phyloP scores from a whole-genome alignment of 371 early-diverging fungal genomes.

The Mucor piriformis region DNA sequence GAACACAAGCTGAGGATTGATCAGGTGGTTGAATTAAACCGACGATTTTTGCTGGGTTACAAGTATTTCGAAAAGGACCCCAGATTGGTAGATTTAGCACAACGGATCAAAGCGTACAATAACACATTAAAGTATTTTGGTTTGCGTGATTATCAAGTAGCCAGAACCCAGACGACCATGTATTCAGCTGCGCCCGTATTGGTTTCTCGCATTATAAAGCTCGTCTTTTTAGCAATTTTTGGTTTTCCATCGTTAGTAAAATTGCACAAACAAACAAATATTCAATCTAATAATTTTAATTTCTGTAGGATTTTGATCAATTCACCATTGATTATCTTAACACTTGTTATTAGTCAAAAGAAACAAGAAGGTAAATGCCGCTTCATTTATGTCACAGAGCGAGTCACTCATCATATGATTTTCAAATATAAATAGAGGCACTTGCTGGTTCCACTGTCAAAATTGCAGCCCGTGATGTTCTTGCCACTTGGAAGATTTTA shows the following conservation, averaged over 20 bases:
- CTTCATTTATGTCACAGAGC: neutral
- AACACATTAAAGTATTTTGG: conserved; percentile 77
- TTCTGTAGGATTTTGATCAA: conserved; percentile 57
- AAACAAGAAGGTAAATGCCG: conserved; percentile 55
- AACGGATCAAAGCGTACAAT: conserved; percentile 77
- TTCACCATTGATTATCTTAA: conserved; percentile 63
- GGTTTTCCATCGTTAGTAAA: conserved; percentile 67
- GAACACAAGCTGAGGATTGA: conserved; percentile 63
- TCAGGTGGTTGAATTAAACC: conserved; percentile 69
- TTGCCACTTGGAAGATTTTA: conserved; percentile 88
- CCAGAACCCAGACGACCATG: conserved; percentile 60
- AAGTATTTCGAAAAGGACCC: conserved; percentile 60
- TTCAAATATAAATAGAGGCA: conserved; percentile 59
- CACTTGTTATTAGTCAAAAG: conserved; percentile 56
- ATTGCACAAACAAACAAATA: neutral
- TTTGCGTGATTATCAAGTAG: conserved; percentile 85
- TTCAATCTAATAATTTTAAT: conserved; percentile 12
- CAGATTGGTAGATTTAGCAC: conserved; percentile 55
- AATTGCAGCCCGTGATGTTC: conserved; percentile 81
- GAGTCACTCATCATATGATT: conserved; percentile 3
- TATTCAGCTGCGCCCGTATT: conserved; percentile 60
- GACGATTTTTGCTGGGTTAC: conserved; percentile 72
- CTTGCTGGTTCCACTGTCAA: conserved; percentile 81
- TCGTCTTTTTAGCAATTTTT: conserved; percentile 61
- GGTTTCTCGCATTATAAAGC: conserved; percentile 54